These are phyloP conservation scores for Westerdykella aurantiaca DNA, from an alignment of 2,329 filamentous ascomycete genomes.

Conservation along the genomic window DNA sequence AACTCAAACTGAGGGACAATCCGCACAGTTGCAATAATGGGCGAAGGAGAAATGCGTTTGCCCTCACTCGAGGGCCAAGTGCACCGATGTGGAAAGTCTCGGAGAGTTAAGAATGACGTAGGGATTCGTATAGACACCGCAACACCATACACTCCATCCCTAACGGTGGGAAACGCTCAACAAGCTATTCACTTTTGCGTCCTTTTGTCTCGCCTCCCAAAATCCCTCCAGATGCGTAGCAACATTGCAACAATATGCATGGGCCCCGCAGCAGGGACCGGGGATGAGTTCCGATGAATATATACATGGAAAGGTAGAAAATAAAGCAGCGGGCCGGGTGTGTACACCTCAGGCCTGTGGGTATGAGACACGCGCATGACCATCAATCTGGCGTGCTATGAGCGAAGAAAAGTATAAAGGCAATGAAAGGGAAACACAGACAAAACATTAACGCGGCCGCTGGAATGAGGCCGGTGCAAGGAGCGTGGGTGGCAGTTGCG, in stretches of 20 bases:
- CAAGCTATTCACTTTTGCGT: too few relatives aligned
- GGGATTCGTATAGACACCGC: too few relatives aligned
- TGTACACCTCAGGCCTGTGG: conserved; percentile 1
- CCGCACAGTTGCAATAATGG: too few relatives aligned
- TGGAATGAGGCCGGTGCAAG: conserved; percentile 11
- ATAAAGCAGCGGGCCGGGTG: background rate
- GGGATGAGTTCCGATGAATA: conserved; percentile 4
- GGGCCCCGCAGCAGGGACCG: background rate
- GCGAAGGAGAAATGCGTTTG: too few relatives aligned
- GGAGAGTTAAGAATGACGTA: too few relatives aligned
- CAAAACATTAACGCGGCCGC: conserved; percentile 20
- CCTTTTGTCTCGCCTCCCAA: too few relatives aligned
- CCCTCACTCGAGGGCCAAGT: too few relatives aligned
- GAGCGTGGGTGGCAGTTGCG: conserved; percentile 10
- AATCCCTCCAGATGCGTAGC: background rate
- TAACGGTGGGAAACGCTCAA: too few relatives aligned
- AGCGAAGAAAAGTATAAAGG: conserved; percentile 4
- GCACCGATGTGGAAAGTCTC: too few relatives aligned
- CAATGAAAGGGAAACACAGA: conserved; percentile 1
- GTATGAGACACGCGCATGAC: conserved; percentile 15
- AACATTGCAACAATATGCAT: conserved; percentile 18
- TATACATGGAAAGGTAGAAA: conserved; percentile 11
- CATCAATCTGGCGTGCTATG: conserved; percentile 10
- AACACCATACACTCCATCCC: too few relatives aligned
- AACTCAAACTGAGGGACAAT: too few relatives aligned